phyloP scores from a whole-genome alignment of 2,329 filamentous ascomycete genomes.

The Cladosporium sp. region DNA sequence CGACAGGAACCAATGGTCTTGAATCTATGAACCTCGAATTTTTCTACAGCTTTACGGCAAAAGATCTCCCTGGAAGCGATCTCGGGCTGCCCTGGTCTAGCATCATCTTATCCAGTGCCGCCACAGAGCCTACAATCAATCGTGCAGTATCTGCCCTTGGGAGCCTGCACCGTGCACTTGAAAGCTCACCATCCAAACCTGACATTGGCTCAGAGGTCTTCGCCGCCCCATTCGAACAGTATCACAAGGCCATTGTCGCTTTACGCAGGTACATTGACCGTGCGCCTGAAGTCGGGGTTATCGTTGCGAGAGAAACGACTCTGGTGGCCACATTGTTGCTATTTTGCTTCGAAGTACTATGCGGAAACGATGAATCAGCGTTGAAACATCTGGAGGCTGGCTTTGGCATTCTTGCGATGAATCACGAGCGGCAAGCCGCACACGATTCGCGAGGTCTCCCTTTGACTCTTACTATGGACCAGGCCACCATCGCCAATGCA shows the following conservation, averaged over 20 bases:
- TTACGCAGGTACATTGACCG: conserved; percentile 4
- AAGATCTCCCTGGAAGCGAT: conserved; percentile 5
- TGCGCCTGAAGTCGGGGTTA: not conserved
- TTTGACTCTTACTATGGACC: not conserved
- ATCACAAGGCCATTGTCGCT: not conserved
- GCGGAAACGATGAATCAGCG: conserved; percentile 12
- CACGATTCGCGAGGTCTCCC: not conserved
- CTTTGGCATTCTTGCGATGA: not conserved
- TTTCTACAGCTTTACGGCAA: conserved; percentile 1
- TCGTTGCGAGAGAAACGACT: conserved; percentile 5
- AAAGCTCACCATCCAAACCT: not conserved
- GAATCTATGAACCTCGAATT: conserved; percentile 4
- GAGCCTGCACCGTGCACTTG: not conserved
- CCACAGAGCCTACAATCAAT: not conserved
- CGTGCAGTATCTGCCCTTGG: conserved; percentile 3
- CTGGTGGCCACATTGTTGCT: conserved; percentile 14
- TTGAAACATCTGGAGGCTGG: conserved; percentile 12
- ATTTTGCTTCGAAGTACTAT: conserved; percentile 16
- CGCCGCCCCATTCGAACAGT: not conserved
- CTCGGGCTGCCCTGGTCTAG: conserved; percentile 1
- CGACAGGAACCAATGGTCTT: not conserved
- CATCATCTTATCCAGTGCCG: not conserved
- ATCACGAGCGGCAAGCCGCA: not conserved
- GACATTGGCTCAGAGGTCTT: not conserved
- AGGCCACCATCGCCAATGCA: not conserved